Evolutionary conservation across 2,329 filamentous ascomycete genomes (phyloP), one percentile per base, ranked within the genome.

Genomic region (Aspergillus sp.): DNA sequence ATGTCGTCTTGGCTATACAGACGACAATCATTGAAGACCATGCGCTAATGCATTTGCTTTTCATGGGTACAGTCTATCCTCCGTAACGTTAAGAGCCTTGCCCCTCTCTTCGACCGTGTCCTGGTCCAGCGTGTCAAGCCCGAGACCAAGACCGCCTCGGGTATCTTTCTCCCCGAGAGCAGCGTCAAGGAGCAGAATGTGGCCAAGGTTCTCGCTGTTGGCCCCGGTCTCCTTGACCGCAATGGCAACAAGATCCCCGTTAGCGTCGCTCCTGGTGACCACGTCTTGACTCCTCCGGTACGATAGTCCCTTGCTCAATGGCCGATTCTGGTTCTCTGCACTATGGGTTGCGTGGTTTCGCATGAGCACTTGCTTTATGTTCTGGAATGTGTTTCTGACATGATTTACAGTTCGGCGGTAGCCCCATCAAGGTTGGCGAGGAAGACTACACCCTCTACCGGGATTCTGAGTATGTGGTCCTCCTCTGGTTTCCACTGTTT

Each of bases 161-260:
- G 93, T 65, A 95, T 98, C 80, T 96, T 94, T 81, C 87, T 98
- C 58, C 93, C 93, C 61, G 93, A 98, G 79, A 90, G 85, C 53
- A 88, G 86, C 65, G 89, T 97, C 68, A 95, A 98, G 82, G 93
- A 98, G 74, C 82, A 97, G 69, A 97, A 96, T 75, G 91, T 97
- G 80, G 93, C 88, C 64, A 90, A 89, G 75, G 93, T 98, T 48
- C 78, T 98, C 52, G 93, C 93, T 54, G 91, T 98, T 55, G 93
- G 93, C 47, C 93, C 93, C 49, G 93, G 93, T 54, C 84, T 79
- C 12, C 65, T 95, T 52, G 88, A 94, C 77, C 90, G 85, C 75
- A 85, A 95, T 52, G 93, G 93, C 61, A 88, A 93, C 80, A 82
- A 90, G 61, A 75, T 96, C 63, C 79, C 85, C 53, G 89, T 91